A percentile compares a stretch with the other conserved stretches of the same genome.
These are phyloP conservation scores for Macrolepiota dolichaula DNA, from an alignment of 768 basidiomycete genomes.

Conservation along the genomic window DNA sequence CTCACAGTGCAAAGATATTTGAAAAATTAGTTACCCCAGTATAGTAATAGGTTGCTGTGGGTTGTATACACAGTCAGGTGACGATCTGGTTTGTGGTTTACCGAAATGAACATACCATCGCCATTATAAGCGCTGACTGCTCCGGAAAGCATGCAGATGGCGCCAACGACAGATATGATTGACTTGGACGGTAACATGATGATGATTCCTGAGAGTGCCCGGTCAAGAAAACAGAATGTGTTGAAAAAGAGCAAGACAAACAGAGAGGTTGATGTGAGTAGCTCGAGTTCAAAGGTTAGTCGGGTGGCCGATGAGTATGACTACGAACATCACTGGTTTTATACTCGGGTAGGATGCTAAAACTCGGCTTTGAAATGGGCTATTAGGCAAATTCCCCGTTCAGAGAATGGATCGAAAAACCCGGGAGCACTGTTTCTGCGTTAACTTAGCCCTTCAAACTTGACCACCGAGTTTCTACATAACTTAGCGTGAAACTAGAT, in stretches of 20 bases:
- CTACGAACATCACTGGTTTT: neutral
- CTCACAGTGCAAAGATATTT: neutral
- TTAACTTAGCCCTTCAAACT: neutral
- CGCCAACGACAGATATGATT: neutral
- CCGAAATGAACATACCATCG: constrained; percentile 14
- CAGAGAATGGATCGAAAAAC: too few relatives aligned
- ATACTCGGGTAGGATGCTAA: neutral
- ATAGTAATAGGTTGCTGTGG: constrained; percentile 20
- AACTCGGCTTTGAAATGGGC: neutral
- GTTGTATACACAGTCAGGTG: neutral
- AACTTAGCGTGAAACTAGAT: neutral
- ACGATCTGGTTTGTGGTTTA: neutral
- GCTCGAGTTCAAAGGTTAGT: neutral
- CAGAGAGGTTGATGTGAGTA: neutral
- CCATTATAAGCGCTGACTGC: constrained; percentile 12
- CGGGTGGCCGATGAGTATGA: neutral
- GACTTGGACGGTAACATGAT: constrained; percentile 3
- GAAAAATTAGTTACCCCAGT: constrained; percentile 16
- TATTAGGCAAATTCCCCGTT: neutral
- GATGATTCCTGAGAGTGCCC: neutral
- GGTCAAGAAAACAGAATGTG: neutral
- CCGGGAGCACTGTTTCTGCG: neutral
- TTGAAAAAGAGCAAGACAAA: neutral
- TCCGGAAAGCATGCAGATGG: constrained; percentile 1
- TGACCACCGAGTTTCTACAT: neutral